Base-by-base conservation (phyloP, 2,329 filamentous ascomycete genomes). In the Fusarium gaditjirri region DNA sequence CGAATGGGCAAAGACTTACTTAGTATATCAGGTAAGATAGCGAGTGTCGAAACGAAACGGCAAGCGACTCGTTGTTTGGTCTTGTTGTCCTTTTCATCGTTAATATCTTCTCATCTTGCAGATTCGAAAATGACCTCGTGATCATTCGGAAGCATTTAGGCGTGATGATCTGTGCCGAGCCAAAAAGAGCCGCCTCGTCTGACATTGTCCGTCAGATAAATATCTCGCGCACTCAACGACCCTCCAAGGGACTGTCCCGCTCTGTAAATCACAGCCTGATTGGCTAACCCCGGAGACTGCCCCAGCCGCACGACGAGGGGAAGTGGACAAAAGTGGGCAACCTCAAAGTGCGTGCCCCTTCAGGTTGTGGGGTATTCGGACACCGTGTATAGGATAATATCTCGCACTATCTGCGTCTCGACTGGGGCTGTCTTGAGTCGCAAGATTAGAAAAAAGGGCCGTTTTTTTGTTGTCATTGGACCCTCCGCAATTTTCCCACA, bases 231-330 rank as follows among this genome's bases (percentile, higher is more conserved):
- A 72, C 55, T 43, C 69, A 72, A 61, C 70, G 43, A 25, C 56
- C 38, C 31, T 66, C 47, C 29, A 39, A 35, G 54, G 69, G 69
- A 71, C 69, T 57, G 70, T 66, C 70, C 70, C 70, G 70, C 57
- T 44, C 35, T 29, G 23, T 23, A 19, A 35, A 17, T 13, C 27
- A 14, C 39, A n/a, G n/a, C 35, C 29, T 59, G 19, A 68, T 58
- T 73, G 70, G 70, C n/a, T 44, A 23, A 64, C 66, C 65, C 66
- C 66, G n/a, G 50, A 67, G 59, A 65, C 41, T 65, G 65, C 60
- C 70, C 73, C 71, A 76, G 70, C 73, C 66, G 71, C 73, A 66
- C 42, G 68, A 76, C 70, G 74, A 76, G 74, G 74, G 74, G 74
- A 76, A 76, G 70, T 75, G 73, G 73, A 39, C 31, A 57, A 33